These are phyloP conservation scores for Dactylonectria estremocensis DNA, from an alignment of 2,329 filamentous ascomycete genomes.

Conservation along the genomic window DNA sequence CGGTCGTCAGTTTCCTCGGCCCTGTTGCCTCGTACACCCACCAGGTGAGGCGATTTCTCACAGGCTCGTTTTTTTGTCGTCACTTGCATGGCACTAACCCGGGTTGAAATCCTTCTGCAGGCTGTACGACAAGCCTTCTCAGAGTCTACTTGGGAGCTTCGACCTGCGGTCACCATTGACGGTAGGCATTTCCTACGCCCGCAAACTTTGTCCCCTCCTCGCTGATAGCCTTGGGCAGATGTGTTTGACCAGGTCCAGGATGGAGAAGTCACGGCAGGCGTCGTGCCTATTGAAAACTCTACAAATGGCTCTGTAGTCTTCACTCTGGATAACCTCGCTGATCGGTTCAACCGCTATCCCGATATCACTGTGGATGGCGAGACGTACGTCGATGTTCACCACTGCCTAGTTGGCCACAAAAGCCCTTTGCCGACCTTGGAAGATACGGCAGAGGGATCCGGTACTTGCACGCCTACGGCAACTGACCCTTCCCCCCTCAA, in stretches of 20 bases:
- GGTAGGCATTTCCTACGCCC: constrained; percentile 51
- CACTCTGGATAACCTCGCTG: constrained; percentile 90
- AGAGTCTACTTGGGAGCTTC: constrained; percentile 62
- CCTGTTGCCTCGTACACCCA: constrained; percentile 66
- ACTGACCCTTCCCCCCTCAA: constrained; percentile 61
- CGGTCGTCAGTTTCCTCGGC: constrained; percentile 65
- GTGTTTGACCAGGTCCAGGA: constrained; percentile 86
- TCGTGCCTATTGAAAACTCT: constrained; percentile 96
- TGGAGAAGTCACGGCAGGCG: constrained; percentile 76
- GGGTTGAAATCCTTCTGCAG: constrained; percentile 50
- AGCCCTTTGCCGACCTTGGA: constrained; percentile 47
- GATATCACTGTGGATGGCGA: constrained; percentile 86
- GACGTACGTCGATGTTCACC: constrained; percentile 88
- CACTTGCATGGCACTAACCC: constrained; percentile 39
- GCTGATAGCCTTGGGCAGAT: constrained; percentile 63
- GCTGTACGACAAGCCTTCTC: constrained; percentile 65
- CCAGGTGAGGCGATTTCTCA: constrained; percentile 57
- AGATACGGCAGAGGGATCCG: constrained; percentile 55
- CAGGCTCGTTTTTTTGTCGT: constrained; percentile 13
- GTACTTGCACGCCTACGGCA: constrained; percentile 66
- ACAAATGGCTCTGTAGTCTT: constrained; percentile 94
- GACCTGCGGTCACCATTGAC: constrained; percentile 67
- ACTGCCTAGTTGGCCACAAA: constrained; percentile 81
- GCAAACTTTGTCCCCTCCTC: constrained; percentile 8
- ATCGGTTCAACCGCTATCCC: constrained; percentile 74